Evolutionary conservation across 1,139 yeast species (phyloP), one percentile per base, ranked within the genome.

Genomic region (Candida sanyaensis): DNA sequence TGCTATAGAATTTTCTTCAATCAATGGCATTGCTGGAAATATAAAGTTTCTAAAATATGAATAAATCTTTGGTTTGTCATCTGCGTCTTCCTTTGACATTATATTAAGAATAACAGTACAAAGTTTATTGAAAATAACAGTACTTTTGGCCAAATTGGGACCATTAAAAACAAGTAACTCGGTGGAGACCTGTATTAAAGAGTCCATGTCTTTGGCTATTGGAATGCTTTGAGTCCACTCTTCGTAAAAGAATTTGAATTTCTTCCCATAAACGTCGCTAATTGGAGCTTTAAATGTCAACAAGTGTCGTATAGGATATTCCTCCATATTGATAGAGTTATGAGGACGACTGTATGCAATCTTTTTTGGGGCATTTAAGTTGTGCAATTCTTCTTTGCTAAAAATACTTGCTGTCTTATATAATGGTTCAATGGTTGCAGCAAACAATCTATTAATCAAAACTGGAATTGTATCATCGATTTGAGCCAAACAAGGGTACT

Each of bases 11-110:
- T 88, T 86, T 12, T 80, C 80, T 29, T 74, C 79, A 2, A 86
- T 63, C 11, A 83, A 66, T 0, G 93, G 77, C 28, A 89, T 71
- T 0, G 86, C 75, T 0, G 96, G 96, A 42, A 88, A 77, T 2
- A 93, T 71, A 55, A 75, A 85, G 53, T 81, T 79, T 55, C 96
- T 77, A 56, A 79, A 78, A 57, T 78, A 86, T 43, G 78, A 77
- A 48, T 84, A 73, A 90, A 96, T 87, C 32, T 62, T 63, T 0
- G 68, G 70, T 31, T 69, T 61, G 13, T 60, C 52, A 1, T 53
- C 51, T 24, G 55, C 53, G 3, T 47, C 51, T 24, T 55, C 53
- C 4, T 47, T 50, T 7, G 55, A 49, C 37, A 83, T 61, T 42
- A 75, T 79, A 39, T 64, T 54, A 2, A 64, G 56, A 3, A 81